Percentiles rank a stretch among this genome's conserved stretches.
phyloP scores from a whole-genome alignment of 2,329 filamentous ascomycete genomes.

The Ophiostoma perfectum region DNA sequence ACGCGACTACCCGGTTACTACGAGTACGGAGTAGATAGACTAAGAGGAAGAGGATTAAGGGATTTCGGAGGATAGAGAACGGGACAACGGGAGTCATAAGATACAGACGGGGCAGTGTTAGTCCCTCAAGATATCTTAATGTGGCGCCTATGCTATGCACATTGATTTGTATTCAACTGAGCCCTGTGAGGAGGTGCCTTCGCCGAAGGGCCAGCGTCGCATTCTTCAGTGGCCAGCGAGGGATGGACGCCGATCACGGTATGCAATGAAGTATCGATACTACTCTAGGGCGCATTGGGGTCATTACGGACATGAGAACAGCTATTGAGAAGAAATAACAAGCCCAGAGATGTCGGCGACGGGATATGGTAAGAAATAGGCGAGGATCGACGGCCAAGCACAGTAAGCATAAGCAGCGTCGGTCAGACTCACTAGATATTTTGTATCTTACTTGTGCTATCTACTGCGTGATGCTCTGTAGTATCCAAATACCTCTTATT shows the following conservation, averaged over 20 bases:
- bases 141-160: too few relatives aligned
- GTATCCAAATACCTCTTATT: too few relatives aligned
- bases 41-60: too few relatives aligned
- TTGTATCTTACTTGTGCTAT: too few relatives aligned
- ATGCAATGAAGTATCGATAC: background rate
- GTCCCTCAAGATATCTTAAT: too few relatives aligned
- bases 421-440: background rate
- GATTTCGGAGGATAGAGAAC: too few relatives aligned
- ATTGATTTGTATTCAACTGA: too few relatives aligned
- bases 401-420: background rate
- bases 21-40: too few relatives aligned
- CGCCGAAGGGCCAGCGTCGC: background rate
- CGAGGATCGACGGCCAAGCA: background rate
- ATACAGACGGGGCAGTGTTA: background rate
- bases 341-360: background rate
- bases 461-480: too few relatives aligned
- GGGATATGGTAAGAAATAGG: background rate
- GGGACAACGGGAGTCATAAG: too few relatives aligned
- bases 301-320: background rate
- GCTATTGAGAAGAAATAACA: background rate
- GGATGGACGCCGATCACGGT: conserved; percentile 7
- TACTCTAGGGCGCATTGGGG: background rate
- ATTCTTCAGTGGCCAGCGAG: background rate
- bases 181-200: background rate
- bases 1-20: too few relatives aligned